A percentile compares a stretch with the other conserved stretches of the same genome.
Evolutionary conservation across 1,139 yeast species (phyloP).

Genomic region (Geotrichum klebahnii): DNA sequence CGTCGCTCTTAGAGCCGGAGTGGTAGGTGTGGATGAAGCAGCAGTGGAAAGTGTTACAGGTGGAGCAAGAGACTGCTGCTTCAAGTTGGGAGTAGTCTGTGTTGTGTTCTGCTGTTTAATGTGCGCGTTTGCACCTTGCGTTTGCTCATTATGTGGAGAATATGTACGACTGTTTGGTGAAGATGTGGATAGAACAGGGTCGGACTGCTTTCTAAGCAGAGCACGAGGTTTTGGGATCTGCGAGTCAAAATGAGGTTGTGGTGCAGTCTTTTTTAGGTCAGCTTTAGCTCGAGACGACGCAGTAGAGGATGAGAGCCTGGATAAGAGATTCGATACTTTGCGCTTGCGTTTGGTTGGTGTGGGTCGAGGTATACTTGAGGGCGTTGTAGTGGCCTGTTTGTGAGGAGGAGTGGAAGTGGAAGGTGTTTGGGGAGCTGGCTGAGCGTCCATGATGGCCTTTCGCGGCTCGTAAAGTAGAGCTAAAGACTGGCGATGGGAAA

Average conservation of each 20-base stretch:
- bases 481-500: neutral
- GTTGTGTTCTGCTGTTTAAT: neutral
- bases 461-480: neutral
- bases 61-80: too few species aligned
- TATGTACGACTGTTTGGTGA: neutral
- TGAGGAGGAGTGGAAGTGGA: neutral
- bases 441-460: neutral
- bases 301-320: conserved; percentile 31
- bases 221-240: neutral
- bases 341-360: conserved; percentile 14
- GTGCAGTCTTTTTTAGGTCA: neutral
- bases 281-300: conserved; percentile 33
- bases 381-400: neutral
- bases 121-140: neutral
- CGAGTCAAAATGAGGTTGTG: neutral
- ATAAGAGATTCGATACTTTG: conserved; percentile 32
- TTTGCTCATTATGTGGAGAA: neutral
- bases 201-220: neutral
- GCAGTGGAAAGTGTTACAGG: too few species aligned
- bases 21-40: too few species aligned
- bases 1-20: too few species aligned
- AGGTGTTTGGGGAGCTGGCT: neutral
- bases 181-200: neutral
- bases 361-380: conserved; percentile 10
- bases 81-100: too few species aligned